Evolutionary conservation across 495 filamentous ascomycete species (phyloP), one percentile per base, ranked within the genome.

Genomic region (Podospora fimiseda): DNA sequence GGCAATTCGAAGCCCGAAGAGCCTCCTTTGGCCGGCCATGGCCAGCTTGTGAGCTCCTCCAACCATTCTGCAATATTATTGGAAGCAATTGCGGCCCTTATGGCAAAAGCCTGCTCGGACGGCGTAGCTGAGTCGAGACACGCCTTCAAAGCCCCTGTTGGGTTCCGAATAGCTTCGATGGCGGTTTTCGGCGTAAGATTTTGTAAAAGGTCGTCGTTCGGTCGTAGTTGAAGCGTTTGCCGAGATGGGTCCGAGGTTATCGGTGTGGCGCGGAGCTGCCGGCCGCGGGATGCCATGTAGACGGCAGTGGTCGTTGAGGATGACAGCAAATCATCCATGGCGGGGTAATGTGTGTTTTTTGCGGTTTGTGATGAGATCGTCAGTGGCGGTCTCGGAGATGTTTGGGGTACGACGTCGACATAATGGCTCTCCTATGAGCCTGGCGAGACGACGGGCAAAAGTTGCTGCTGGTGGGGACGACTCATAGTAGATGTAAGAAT

Each of bases 61-160:
- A 85, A 77, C 90, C 90, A 95, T 56, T 82, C 72, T 51, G 79
- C 74, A 51, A 96, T 77, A 51, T 83, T 85, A 60, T 88, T 80
- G 30, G 85, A 85, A 14, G 85, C 86, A 57, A 87, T 61, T 9
- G 89, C 87, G 13, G 86, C 87, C 58, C 84, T 75, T 49, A 88
- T 77, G 2, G 86, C 89, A 59, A 89, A 81, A 16, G 83, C 80
- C 60, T 84, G 78, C 66, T 90, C 85, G 9, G 79, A 73, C 1
- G 80, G 71, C 8, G 84, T 83, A 9, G 85, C 84, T 48, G 78
- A 71, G 24, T 82, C 84, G 56, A 90, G 81, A 59, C 84, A 88
- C 44, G 68, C 72, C 51, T 76, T 81, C 14, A 84, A 68, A 7
- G 77, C 69, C 9, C 77, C 80, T 22, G 80, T 70, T 15, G 81